Evolutionary conservation across 2,329 filamentous ascomycete species (phyloP), one percentile per base, ranked within the genome.

Genomic region (Coleophoma eucalyptorum): DNA sequence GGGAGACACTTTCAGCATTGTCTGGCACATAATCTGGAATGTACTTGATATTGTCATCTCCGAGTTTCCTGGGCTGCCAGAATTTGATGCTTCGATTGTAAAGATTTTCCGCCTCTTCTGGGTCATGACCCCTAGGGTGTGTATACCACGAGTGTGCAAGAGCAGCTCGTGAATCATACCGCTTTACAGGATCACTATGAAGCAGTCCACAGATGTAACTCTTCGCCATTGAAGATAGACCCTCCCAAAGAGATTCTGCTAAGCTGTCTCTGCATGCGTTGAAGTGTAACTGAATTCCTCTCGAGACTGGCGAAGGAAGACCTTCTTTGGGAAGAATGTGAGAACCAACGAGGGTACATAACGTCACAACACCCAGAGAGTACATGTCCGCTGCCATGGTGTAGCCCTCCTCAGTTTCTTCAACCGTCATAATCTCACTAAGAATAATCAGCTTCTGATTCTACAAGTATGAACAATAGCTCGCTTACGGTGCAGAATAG

Each of bases 121-220:
- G 40, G 18, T 38, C 35, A 18, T 59, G 59, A 18, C 56, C 55
- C 16, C 50, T 59, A 50, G 74, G 42, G 31, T 44, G 20, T 15
- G 42, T 44, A 32, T 31, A 66, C 72, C 72, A 76, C 32, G 50
- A 37, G 55, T 75, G 70, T 16, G 52, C 41, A 44, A 67, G 58
- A 18, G 67, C 65, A 51, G 66, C 46, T 1, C 41, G 34, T 5
- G 68, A 67, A 19, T 67, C 68, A 43, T 70, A 64, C 46, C 73
- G 62, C 11, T 52, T 32, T 5, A 50, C 41, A 33, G 67, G 62
- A 37, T 69, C 59, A 20, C 63, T 54, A 15, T 56, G 51, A 3
- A 75, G 57, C 46, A 73, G 72, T 21, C 49, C 50, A 12, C 60
- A 61, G 46, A 76, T 62, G 48, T 71, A 72, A 16, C 58, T 48